phyloP scores from a whole-genome alignment of 2,329 filamentous ascomycete genomes.

The Ophiocordyceps sinensis region DNA sequence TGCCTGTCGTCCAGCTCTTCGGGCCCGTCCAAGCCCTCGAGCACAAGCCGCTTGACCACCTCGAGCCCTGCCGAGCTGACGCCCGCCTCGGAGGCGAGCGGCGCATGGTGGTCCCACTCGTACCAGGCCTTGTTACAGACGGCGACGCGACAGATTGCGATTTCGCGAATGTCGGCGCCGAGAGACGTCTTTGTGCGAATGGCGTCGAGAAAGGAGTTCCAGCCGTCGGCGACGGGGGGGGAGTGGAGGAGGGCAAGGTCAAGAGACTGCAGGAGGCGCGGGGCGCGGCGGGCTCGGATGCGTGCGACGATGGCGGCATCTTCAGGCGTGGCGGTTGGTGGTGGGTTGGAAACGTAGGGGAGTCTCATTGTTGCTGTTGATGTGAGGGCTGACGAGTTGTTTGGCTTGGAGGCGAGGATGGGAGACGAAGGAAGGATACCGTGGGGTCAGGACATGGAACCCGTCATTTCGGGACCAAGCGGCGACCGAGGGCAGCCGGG shows the following conservation, averaged over 20 bases:
- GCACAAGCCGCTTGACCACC: constrained; percentile 21
- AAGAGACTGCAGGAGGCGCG: constrained; percentile 58
- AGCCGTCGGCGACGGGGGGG: constrained; percentile 60
- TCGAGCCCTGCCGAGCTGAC: constrained; percentile 37
- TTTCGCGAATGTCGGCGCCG: constrained; percentile 48
- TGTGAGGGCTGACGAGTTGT: too few relatives aligned
- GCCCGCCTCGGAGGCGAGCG: constrained; percentile 45
- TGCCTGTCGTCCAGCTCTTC: constrained; percentile 40
- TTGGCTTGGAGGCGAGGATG: too few relatives aligned
- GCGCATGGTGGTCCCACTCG: constrained; percentile 70
- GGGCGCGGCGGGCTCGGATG: constrained; percentile 49
- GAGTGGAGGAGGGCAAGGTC: constrained; percentile 65
- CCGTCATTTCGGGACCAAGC: too few relatives aligned
- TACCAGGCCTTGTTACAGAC: constrained; percentile 72
- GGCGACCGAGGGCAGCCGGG: too few relatives aligned
- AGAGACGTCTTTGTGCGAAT: constrained; percentile 40
- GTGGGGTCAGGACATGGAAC: too few relatives aligned
- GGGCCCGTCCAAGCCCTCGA: constrained; percentile 12
- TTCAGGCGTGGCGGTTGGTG: constrained; percentile 25
- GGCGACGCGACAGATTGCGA: constrained; percentile 70
- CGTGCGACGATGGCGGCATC: constrained; percentile 46
- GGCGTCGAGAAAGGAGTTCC: constrained; percentile 55
- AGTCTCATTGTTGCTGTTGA: constrained; percentile 39
- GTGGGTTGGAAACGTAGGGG: constrained; percentile 46
- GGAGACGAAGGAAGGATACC: too few relatives aligned